Evolutionary conservation across 306 rosid species (phyloP), one percentile per base, ranked within the genome.

Genomic region (Corylus avellana): DNA sequence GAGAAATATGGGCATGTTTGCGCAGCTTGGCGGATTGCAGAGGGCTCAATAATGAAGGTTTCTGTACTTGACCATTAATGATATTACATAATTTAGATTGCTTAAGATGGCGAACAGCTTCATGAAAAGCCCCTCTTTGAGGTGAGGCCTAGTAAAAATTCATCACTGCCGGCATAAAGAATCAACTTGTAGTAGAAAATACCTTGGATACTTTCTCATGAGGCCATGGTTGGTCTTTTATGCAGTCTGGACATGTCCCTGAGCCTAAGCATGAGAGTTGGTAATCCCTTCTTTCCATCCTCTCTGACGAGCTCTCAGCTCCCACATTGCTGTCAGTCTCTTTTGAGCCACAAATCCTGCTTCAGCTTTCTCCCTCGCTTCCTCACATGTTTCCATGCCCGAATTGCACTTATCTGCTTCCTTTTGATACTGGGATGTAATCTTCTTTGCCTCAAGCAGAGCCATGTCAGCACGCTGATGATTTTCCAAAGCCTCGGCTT

Each of bases 381-480:
- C 96, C 77, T 96, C 99, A 4, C 99, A 96, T 0, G 99, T 96
- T 81, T 91, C 99, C 99, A 96, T 96, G 80, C 99, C 99, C 2
- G 97, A 96, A 84, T 87, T 96, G 78, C 99, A 96, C 90, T 96
- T 96, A 87, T 93, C 99, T 59, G 99, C 99, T 83, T 96, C 99
- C 84, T 95, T 95, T 74, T 89, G 98, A 84, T 93, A 96, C 88
- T 91, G 97, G 71, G 99, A 96, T 39, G 99, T 90, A 22, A 93
- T 87, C 90, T 96, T 96, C 85, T 96, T 96, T 9, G 99, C 94
- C 90, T 96, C 99, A 5, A 93, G 96, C 70, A 96, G 87, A 80
- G 99, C 98, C 91, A 90, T 85, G 85, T 96, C 99, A 18, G 94
- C 96, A 3, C 80, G 95, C 55, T 75, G 91, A 81, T 93, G 97